A percentile compares a stretch with the other conserved stretches of the same genome.
These are phyloP conservation scores for Cyclostephanos invisitatus DNA, from an alignment of 108 stramenopile species.

Conservation along the genomic window DNA sequence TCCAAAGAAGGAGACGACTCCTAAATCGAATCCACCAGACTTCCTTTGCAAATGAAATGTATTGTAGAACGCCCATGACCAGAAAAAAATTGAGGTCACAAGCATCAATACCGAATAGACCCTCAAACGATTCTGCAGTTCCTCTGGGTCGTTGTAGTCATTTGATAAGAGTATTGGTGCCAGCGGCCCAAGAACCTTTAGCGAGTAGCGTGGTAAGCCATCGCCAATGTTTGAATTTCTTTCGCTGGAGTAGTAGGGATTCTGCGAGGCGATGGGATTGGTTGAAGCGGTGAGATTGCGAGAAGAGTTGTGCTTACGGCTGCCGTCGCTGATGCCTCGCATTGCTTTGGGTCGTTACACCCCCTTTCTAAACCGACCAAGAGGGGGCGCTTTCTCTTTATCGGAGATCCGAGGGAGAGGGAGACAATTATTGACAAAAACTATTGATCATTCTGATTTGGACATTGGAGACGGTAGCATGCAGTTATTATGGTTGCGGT, in stretches of 20 bases:
- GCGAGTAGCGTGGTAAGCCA: not conserved
- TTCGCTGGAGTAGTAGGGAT: not conserved
- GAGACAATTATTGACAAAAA: no score
- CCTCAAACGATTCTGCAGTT: slow-evolving; percentile 26
- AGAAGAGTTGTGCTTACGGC: not conserved
- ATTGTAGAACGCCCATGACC: slow-evolving; percentile 41
- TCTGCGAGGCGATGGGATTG: not conserved
- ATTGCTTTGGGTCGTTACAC: not conserved
- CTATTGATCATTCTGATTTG: no score
- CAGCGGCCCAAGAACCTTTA: slow-evolving; percentile 1
- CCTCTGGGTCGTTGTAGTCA: slow-evolving; percentile 28
- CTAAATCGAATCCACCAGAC: slow-evolving; percentile 42
- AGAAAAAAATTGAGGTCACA: slow-evolving; percentile 34
- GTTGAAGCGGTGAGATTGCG: not conserved
- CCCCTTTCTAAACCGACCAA: no score
- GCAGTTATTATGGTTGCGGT: no score
- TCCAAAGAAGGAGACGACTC: slow-evolving; percentile 44
- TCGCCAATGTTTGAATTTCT: not conserved
- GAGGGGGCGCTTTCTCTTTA: no score
- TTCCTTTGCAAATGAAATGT: slow-evolving; percentile 32
- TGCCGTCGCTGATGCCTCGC: not conserved
- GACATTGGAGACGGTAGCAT: no score
- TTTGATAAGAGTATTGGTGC: slow-evolving; percentile 22
- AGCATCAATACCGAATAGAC: slow-evolving; percentile 26
- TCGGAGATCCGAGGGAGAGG: no score